Evolutionary conservation across 2,329 filamentous ascomycete genomes (phyloP), one percentile per base, ranked within the genome.

Genomic region (Xylariaceae sp.): DNA sequence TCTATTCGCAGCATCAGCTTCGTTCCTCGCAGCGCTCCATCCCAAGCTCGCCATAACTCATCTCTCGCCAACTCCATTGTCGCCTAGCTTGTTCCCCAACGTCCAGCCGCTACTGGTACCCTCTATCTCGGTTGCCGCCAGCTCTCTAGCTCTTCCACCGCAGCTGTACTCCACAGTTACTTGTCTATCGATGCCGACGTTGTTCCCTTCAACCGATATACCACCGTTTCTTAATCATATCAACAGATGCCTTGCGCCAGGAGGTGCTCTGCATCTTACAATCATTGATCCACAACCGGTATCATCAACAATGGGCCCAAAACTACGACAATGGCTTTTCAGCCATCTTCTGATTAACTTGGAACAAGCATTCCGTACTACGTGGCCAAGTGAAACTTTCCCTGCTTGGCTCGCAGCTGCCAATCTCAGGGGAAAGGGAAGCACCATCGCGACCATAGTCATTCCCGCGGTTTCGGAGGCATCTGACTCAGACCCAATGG

Each of bases 251-350:
- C 77, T 89, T 2, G 74, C 77, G 2, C 77, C 79, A 0, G 78
- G 79, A 0, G 85, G 86, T 1, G 74, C 76, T 17, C 70, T 89
- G 10, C 80, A 86, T 60, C 72, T 89, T 13, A 80, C 81, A 0
- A 73, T 89, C 15, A 82, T 89, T 63, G 84, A 89, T 59, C 84
- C 87, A 0, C 74, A 81, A 6, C 87, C 87, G 0, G 74, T 80
- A 0, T 73, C 80, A 2, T 73, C 76, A 1, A 84, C 80, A 0
- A 74, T 84, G 23, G 87, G 87, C 0, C 83, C 82, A 0, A 73
- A 74, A 1, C 73, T 89, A 67, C 76, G 80, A 42, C 70, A 75
- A 0, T 89, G 87, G 87, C 74, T 89, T 2, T 82, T 87, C 49
- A 77, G 82, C 2, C 76, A 87, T 55, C 74, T 89, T 0, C 70